Conservation (phyloP, 768 basidiomycete species). For the Auricularia heimuer region DNA sequence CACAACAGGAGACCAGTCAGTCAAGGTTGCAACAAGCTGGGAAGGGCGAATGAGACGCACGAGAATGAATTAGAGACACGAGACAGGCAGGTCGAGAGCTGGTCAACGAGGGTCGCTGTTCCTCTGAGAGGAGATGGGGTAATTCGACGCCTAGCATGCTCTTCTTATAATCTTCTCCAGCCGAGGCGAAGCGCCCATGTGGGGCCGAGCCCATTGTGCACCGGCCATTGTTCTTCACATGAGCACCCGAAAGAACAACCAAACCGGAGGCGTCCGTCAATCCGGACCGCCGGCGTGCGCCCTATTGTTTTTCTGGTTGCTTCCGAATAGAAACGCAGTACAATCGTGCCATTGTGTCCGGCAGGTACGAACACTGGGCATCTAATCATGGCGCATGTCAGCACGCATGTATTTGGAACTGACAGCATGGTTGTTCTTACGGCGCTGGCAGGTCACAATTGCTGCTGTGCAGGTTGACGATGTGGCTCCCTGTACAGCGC, state of each 20-base stretch:
- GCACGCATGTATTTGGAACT: too few relatives aligned
- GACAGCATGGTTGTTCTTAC: too few relatives aligned
- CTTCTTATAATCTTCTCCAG: not conserved
- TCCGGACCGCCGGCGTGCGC: not conserved
- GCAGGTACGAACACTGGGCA: not conserved
- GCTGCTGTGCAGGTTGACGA: not conserved
- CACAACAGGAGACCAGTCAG: not conserved
- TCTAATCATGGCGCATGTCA: too few relatives aligned
- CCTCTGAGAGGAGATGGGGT: slow-evolving; percentile 2
- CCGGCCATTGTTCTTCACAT: not conserved
- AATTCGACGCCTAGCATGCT: not conserved
- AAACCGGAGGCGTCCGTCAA: not conserved
- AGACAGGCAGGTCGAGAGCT: not conserved
- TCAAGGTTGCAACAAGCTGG: not conserved
- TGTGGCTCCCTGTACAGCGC: not conserved
- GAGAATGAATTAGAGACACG: not conserved
- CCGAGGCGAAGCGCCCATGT: not conserved
- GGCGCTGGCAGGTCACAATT: not conserved
- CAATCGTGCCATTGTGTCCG: not conserved
- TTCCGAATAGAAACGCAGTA: not conserved
- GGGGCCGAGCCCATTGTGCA: not conserved
- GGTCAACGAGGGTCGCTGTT: not conserved
- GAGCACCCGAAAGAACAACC: not conserved
- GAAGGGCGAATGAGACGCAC: not conserved
- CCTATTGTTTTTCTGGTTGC: not conserved